Evolutionary conservation across 1,284 basidiomycete genomes (phyloP), one percentile per base, ranked within the genome.

Genomic region (Ceratobasidium sp.): DNA sequence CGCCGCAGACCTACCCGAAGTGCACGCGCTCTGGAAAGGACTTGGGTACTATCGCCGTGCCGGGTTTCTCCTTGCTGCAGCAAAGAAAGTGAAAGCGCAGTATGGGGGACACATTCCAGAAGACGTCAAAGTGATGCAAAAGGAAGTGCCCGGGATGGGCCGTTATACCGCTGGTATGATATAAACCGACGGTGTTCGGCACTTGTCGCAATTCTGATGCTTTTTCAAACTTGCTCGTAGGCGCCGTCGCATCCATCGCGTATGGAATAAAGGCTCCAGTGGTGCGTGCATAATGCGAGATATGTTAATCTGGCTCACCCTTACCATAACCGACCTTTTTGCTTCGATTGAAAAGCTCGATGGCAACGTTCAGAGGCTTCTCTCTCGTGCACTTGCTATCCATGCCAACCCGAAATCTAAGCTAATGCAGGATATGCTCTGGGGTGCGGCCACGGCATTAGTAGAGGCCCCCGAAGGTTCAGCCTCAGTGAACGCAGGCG

Each of bases 41-140:
- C 86, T 98, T 1, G 96, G 96, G 1, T 98, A 98, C 84, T 98
- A 98, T 83, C 93, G 93, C 25, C 89, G 96, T 62, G 96, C 95
- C 13, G 89, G 91, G 62, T 89, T 94, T 40, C 85, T 98, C 17
- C 89, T 95, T 5, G 87, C 85, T 3, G 94, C 92, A 5, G 94
- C 96, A 0, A 88, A 95, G 82, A 95, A 92, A 78, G 92, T 90
- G 51, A 89, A 95, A 46, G 83, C 86, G 13, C 87, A 93, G 46
- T 88, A 91, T 76, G 85, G 86, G 34, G 94, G 95, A 37, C 86
- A 87, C 69, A 87, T 99, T 9, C 97, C 97, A 0, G 86, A 89
- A 68, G 92, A 92, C 79, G 92, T 94, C 0, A 89, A 89, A 79
- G 90, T 91, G 19, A 90, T 99, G 87, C 91, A 97, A 84, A 89